These are phyloP conservation scores for Aspergillus eucalypticola DNA, from an alignment of 2,329 filamentous ascomycete genomes.

Conservation along the genomic window DNA sequence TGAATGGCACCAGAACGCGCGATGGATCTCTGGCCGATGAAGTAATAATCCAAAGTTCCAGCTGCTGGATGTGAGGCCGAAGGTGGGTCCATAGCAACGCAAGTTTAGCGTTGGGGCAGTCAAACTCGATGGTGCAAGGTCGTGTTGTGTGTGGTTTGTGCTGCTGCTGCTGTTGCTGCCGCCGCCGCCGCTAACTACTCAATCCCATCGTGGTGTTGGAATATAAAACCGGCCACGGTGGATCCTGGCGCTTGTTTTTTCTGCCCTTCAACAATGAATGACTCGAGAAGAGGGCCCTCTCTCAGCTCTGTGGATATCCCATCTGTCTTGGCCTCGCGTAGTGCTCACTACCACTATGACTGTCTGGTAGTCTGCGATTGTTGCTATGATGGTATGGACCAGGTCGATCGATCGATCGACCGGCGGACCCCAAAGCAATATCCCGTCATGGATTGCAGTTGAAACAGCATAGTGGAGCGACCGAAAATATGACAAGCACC, in stretches of 20 bases:
- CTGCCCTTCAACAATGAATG: neutral
- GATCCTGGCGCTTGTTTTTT: neutral
- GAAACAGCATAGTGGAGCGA: neutral
- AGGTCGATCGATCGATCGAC: neutral
- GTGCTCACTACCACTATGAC: neutral
- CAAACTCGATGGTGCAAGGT: neutral
- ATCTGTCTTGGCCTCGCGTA: neutral
- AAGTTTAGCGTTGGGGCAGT: neutral
- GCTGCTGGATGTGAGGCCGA: neutral
- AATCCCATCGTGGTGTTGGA: neutral
- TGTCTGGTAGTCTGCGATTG: neutral
- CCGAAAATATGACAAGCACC: neutral
- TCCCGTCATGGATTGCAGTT: neutral
- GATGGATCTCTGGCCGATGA: conserved; percentile 13
- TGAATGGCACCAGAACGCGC: conserved; percentile 6
- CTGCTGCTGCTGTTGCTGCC: neutral
- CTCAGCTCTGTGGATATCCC: neutral
- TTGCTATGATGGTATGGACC: neutral
- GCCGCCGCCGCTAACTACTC: neutral
- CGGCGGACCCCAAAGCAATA: neutral
- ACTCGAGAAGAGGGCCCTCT: neutral
- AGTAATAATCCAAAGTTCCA: conserved; percentile 7
- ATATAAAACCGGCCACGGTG: conserved; percentile 1
- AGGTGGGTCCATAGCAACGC: neutral
- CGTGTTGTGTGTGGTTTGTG: neutral